Evolutionary conservation across 2,329 filamentous ascomycete genomes (phyloP).

Genomic region (Sporothrix phasma): DNA sequence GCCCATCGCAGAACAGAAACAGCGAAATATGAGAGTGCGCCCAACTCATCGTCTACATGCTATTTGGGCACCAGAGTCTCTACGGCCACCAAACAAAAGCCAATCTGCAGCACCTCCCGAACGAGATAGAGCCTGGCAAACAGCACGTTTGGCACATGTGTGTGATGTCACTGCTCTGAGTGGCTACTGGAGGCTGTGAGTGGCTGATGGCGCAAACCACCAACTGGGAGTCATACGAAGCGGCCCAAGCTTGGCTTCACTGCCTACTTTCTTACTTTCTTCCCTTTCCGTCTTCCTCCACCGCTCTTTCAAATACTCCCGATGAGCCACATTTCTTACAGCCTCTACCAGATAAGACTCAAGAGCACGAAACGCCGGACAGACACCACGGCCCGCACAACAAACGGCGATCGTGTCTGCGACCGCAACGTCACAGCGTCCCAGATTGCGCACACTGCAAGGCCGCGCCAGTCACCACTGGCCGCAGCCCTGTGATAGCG

Average conservation of each 20-base stretch:
- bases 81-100: neutral
- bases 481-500: neutral
- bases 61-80: neutral
- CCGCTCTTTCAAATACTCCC: neutral
- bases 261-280: neutral
- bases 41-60: neutral
- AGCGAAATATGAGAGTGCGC: neutral
- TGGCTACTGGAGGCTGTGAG: conserved; percentile 6
- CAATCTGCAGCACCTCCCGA: neutral
- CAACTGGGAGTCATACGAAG: neutral
- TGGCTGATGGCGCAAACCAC: neutral
- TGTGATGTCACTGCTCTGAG: conserved; percentile 13
- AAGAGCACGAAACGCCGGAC: neutral
- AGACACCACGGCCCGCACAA: neutral
- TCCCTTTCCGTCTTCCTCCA: neutral
- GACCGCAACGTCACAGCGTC: neutral
- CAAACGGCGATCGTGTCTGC: neutral
- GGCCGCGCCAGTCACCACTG: conserved; percentile 4
- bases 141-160: conserved; percentile 7
- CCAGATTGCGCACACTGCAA: neutral
- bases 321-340: neutral
- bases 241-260: neutral
- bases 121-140: neutral
- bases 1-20: neutral
- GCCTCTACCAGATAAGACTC: neutral